phyloP scores from a whole-genome alignment of 129 eudicot species.

The Arctium minus region DNA sequence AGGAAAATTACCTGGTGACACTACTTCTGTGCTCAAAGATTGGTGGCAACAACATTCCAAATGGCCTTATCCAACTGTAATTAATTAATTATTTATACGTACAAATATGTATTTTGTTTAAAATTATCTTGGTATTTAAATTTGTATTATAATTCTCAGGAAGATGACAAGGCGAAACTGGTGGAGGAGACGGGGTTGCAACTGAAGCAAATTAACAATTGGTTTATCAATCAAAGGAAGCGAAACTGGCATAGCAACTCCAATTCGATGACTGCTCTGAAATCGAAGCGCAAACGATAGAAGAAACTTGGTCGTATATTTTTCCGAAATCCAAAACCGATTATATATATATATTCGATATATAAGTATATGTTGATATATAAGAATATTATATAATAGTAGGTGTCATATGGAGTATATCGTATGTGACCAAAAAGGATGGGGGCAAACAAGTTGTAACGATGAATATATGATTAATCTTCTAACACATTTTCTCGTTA shows the following conservation, averaged over 20 bases:
- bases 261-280: constrained; percentile 59
- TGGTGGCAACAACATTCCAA: constrained; percentile 99
- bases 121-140: background rate
- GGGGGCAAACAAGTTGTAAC: constrained; percentile 21
- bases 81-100: background rate
- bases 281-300: constrained; percentile 88
- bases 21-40: constrained; percentile 83
- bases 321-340: background rate
- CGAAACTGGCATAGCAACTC: constrained; percentile 96
- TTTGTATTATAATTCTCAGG: constrained; percentile 36
- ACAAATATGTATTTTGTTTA: background rate
- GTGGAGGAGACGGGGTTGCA: constrained; percentile 95
- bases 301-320: background rate
- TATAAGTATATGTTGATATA: constrained; percentile 15
- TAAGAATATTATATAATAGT: constrained; percentile 4
- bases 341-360: constrained; percentile 8
- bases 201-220: constrained; percentile 92
- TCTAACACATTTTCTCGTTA: constrained; percentile 23
- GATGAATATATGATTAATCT: constrained; percentile 32
- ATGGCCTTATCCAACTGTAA: constrained; percentile 99
- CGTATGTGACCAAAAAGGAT: constrained; percentile 1
- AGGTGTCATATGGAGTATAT: constrained; percentile 25
- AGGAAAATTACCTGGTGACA: constrained; percentile 95
- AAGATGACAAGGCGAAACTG: constrained; percentile 94
- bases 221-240: constrained; percentile 98